phyloP scores from a whole-genome alignment of 805 yeast species.

The Blastobotrys mokoenaii region DNA sequence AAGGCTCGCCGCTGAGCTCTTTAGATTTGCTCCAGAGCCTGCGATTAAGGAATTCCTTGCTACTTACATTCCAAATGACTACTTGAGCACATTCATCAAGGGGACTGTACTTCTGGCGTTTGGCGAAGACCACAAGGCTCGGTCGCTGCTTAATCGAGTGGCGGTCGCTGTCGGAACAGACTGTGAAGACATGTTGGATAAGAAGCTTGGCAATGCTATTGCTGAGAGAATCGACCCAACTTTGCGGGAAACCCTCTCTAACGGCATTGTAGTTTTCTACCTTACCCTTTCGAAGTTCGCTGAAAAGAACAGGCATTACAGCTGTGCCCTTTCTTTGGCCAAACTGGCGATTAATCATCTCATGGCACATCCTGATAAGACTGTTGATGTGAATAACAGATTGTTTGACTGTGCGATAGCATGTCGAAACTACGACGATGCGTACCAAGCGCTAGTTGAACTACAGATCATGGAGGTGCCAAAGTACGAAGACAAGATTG shows the following conservation, averaged over 20 bases:
- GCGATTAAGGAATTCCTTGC: background rate
- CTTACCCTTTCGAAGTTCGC: background rate
- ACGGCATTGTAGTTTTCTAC: background rate
- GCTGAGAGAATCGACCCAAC: background rate
- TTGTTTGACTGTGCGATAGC: conserved; percentile 24
- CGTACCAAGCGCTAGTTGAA: conserved; percentile 29
- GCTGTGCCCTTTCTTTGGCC: conserved; percentile 25
- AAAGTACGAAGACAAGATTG: conserved; percentile 4
- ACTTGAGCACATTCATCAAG: background rate
- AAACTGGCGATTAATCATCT: conserved; percentile 19
- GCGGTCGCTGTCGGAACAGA: background rate
- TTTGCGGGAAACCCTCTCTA: background rate
- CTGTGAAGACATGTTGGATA: background rate
- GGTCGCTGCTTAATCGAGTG: background rate
- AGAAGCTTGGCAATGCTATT: background rate
- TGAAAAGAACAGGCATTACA: background rate
- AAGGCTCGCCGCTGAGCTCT: no score
- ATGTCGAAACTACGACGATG: conserved; percentile 26
- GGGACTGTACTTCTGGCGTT: background rate
- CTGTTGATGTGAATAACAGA: conserved; percentile 20
- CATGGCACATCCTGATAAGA: conserved; percentile 17
- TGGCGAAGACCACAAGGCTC: background rate
- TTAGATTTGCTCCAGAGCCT: no score
- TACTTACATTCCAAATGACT: background rate
- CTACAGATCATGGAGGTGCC: conserved; percentile 7